phyloP scores from a whole-genome alignment of 1,284 basidiomycete genomes.

The Austroboletus novae-zelandiae region DNA sequence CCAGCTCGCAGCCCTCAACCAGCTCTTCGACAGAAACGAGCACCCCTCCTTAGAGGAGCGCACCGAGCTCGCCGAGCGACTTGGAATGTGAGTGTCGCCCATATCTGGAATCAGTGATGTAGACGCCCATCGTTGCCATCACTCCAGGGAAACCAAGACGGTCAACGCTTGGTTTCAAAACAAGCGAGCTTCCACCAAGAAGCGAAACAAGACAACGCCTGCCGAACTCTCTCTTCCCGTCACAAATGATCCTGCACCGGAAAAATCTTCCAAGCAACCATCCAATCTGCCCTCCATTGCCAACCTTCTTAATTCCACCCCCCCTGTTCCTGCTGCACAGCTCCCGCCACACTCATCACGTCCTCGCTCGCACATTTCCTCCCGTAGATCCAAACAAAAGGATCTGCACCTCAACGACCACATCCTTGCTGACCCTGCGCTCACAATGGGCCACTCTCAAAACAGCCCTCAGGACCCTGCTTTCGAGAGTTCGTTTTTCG shows the following conservation, averaged over 20 bases:
- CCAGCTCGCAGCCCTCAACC: slow-evolving; percentile 71
- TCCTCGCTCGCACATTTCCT: slow-evolving; percentile 29
- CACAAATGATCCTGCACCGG: slow-evolving; percentile 7
- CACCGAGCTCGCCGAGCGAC: slow-evolving; percentile 59
- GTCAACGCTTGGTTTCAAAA: slow-evolving; percentile 85
- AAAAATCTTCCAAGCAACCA: slow-evolving; percentile 25
- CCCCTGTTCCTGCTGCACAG: slow-evolving; percentile 32
- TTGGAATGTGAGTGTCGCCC: slow-evolving; percentile 67
- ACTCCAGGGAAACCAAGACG: slow-evolving; percentile 70
- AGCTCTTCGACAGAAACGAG: slow-evolving; percentile 71
- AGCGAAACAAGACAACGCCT: slow-evolving; percentile 47
- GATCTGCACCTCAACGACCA: slow-evolving; percentile 32
- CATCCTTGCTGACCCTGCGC: slow-evolving; percentile 23
- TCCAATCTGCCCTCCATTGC: slow-evolving; percentile 43
- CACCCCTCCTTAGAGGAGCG: slow-evolving; percentile 71
- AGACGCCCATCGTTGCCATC: slow-evolving; percentile 12
- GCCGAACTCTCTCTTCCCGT: slow-evolving; percentile 8
- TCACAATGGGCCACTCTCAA: slow-evolving; percentile 7
- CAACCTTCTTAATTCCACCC: slow-evolving; percentile 40
- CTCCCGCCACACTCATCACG: slow-evolving; percentile 31
- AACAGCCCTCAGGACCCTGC: slow-evolving; percentile 12
- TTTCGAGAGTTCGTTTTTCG: slow-evolving; percentile 33
- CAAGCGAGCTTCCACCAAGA: slow-evolving; percentile 78
- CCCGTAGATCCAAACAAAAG: slow-evolving; percentile 35
- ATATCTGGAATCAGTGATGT: slow-evolving; percentile 19